Base-by-base conservation (phyloP, 208 protist genomes). In the Lotmaria passim region DNA sequence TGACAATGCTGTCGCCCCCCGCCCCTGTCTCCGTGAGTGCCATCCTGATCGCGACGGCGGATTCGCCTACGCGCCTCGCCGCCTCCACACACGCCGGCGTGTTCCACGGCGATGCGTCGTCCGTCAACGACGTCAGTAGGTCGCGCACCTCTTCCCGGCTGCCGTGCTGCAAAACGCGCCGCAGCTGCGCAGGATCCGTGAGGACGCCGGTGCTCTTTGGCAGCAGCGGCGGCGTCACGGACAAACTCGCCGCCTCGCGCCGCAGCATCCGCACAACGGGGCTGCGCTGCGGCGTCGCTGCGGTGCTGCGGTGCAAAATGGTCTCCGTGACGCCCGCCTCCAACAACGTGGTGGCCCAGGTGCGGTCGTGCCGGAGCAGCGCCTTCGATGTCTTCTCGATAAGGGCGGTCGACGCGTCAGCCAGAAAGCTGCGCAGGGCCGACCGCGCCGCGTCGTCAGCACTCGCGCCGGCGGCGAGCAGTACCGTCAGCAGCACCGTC, bases 251-350 rank as follows among this genome's bases (percentile, higher is more conserved):
- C 10, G 53, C 69, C 43, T 58, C 68, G 47, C 56, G 48, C 14
- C 64, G 44, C 59, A 71, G 24, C 61, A 74, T 58, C 34, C 69
- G 59, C 38, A 75, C 63, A 7, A 81, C 67, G 4, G 75, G 75
- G 24, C 71, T 76, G n/a, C 71, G 67, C 67, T 63, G 60, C 8
- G 65, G 39, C 0, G 38, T 66, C 14, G 14, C 48, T 6, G 69
- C 10, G 12, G 39, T 41, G 26, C 62, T 53, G 52, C 66, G 66
- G 15, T 41, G 66, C 41, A 74, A 30, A 11, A 85, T 72, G 19
- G 75, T 75, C 30, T 91, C 77, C 10, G 78, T 69, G 0, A 94
- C 63, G 28, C 85, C 91, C 11, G 80, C 81, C 10, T 93, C 86
- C 2, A 82, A 66, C 19, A 94, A 70, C 2, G 82, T 57, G 14